Evolutionary conservation across 306 rosid genomes (phyloP).

Genomic region (Cicer arietinum): DNA sequence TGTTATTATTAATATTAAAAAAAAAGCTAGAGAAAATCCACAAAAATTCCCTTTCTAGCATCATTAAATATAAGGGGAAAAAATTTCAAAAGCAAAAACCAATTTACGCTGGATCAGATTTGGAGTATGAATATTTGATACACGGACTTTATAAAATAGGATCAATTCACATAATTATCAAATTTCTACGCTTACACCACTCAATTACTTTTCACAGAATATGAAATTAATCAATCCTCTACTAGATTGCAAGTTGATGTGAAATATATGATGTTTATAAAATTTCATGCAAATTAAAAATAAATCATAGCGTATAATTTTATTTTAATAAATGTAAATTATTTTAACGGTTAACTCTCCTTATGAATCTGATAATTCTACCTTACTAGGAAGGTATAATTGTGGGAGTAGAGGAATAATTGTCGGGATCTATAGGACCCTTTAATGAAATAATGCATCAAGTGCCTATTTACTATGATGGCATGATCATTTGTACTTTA

Average conservation of each 20-base stretch:
- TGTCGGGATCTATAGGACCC: too few relatives aligned
- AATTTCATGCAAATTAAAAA: background rate
- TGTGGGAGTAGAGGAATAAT: too few relatives aligned
- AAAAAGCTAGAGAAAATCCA: slow-evolving; percentile 13
- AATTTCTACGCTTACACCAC: background rate
- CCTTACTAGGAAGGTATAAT: background rate
- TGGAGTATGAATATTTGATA: background rate
- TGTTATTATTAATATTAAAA: background rate
- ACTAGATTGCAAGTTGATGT: background rate
- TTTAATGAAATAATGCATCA: too few relatives aligned
- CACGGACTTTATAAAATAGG: background rate
- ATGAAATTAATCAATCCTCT: background rate
- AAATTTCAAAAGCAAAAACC: slow-evolving; percentile 11
- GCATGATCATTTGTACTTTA: too few relatives aligned
- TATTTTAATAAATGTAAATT: background rate
- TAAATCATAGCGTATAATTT: background rate
- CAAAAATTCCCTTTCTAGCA: slow-evolving; percentile 38
- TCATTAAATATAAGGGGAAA: background rate
- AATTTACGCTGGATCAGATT: slow-evolving; percentile 22
- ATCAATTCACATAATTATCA: background rate
- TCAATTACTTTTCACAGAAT: background rate
- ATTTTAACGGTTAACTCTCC: background rate
- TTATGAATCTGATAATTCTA: background rate
- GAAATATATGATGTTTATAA: background rate
- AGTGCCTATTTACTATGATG: too few relatives aligned